These are phyloP conservation scores for Anacardium occidentale DNA, from an alignment of 345 rosid genomes.

Conservation along the genomic window DNA sequence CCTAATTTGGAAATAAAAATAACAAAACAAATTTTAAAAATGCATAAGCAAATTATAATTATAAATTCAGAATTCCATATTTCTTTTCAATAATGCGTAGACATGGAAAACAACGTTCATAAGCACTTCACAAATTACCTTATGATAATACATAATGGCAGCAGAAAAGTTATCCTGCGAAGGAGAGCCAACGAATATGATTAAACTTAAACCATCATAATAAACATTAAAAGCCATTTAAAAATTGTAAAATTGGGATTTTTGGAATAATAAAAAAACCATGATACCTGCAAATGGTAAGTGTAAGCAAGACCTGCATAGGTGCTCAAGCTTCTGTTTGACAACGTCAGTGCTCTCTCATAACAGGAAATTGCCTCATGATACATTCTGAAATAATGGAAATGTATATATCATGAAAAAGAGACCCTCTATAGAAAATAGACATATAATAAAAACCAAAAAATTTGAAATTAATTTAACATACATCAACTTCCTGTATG, in stretches of 20 bases:
- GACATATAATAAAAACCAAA: conserved; percentile 8
- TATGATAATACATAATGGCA: conserved; percentile 79
- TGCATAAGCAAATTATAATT: neutral
- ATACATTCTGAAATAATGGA: conserved; percentile 53
- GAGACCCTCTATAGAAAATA: neutral
- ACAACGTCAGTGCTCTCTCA: conserved; percentile 79
- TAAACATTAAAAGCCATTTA: neutral
- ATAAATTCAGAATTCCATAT: neutral
- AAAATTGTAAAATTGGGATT: neutral
- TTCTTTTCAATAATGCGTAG: neutral
- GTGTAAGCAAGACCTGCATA: conserved; percentile 98
- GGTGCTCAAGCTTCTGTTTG: conserved; percentile 81
- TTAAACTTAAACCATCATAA: neutral
- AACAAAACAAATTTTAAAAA: neutral
- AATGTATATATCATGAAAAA: neutral
- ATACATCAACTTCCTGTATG: conserved; percentile 82
- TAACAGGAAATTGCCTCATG: conserved; percentile 69
- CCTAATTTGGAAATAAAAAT: conserved; percentile 47
- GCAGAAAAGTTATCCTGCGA: conserved; percentile 74
- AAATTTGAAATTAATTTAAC: conserved; percentile 10
- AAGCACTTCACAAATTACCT: conserved; percentile 39
- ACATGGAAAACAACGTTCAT: neutral
- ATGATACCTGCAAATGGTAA: conserved; percentile 79
- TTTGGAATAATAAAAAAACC: neutral
- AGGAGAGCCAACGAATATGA: conserved; percentile 13